These are phyloP conservation scores for Arthrobotrys musiformis DNA, from an alignment of 2,329 filamentous ascomycete species.

Conservation along the genomic window DNA sequence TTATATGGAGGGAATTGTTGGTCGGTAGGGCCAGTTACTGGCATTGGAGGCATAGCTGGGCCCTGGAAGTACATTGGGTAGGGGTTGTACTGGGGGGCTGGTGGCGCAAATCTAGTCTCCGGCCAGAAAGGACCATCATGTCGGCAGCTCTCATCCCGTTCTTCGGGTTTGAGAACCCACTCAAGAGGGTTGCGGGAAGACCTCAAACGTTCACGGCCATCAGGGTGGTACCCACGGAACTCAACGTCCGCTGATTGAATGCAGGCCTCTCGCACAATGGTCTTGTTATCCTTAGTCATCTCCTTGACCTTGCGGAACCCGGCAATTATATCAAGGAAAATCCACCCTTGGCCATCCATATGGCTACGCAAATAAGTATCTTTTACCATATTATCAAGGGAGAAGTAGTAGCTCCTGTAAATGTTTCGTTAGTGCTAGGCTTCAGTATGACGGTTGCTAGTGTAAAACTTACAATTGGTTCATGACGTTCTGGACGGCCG, in stretches of 20 bases:
- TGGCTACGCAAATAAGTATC: constrained; percentile 86
- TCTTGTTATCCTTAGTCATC: constrained; percentile 74
- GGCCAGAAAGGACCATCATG: constrained; percentile 73
- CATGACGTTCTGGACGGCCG: constrained; percentile 56
- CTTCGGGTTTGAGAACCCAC: constrained; percentile 78
- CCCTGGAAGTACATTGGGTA: constrained; percentile 63
- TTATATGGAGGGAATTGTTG: constrained; percentile 49
- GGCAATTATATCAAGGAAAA: constrained; percentile 80
- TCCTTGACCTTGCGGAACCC: constrained; percentile 86
- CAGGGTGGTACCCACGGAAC: constrained; percentile 63
- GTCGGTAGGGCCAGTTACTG: constrained; percentile 35
- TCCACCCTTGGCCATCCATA: constrained; percentile 96
- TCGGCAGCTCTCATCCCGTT: constrained; percentile 78
- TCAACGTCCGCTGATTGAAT: constrained; percentile 78
- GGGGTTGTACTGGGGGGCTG: constrained; percentile 61
- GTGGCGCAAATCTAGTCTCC: constrained; percentile 62
- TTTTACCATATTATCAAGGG: constrained; percentile 92
- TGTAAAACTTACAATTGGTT: constrained; percentile 58
- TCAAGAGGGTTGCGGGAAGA: constrained; percentile 62
- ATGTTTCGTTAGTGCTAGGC: constrained; percentile 52
- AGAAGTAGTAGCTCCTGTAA: constrained; percentile 88
- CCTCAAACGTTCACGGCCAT: constrained; percentile 50
- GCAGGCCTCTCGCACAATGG: constrained; percentile 79
- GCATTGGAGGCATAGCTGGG: constrained; percentile 54
- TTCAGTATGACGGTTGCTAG: not conserved